A percentile compares a stretch with the other conserved stretches of the same genome.
Evolutionary conservation across 2,329 filamentous ascomycete species (phyloP).

Genomic region (Pseudogymnoascus sp.): DNA sequence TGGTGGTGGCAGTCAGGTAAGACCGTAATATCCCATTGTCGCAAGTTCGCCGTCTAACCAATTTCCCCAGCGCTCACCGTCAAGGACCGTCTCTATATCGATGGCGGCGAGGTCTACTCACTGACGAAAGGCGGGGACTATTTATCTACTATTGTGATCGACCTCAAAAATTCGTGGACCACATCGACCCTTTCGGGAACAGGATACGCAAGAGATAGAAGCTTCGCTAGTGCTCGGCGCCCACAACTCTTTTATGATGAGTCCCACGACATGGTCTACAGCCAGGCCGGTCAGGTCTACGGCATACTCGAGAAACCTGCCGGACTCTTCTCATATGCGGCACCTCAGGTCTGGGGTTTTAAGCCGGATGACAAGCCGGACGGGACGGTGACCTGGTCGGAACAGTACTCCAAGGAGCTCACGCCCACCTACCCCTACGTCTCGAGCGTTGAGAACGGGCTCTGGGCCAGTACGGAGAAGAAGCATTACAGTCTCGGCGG

Average conservation of each 20-base stretch:
- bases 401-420: background rate
- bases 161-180: constrained; percentile 15
- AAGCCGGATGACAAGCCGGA: background rate
- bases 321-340: background rate
- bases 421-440: background rate
- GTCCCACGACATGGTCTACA: constrained; percentile 5
- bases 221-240: background rate
- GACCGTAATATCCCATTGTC: background rate
- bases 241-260: background rate
- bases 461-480: background rate
- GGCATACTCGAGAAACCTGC: background rate
- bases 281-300: background rate
- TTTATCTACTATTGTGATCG: constrained; percentile 14
- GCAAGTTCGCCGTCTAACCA: background rate
- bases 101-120: background rate
- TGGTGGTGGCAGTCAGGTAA: constrained; percentile 5
- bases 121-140: background rate
- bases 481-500: constrained; percentile 5
- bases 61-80: background rate
- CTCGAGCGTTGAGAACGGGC: background rate
- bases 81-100: constrained; percentile 3
- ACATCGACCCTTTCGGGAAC: constrained; percentile 11
- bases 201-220: background rate
- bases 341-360: background rate
- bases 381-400: background rate